Conservation (phyloP, 352 stramenopile genomes). For the Peronosclerospora sorghi region DNA sequence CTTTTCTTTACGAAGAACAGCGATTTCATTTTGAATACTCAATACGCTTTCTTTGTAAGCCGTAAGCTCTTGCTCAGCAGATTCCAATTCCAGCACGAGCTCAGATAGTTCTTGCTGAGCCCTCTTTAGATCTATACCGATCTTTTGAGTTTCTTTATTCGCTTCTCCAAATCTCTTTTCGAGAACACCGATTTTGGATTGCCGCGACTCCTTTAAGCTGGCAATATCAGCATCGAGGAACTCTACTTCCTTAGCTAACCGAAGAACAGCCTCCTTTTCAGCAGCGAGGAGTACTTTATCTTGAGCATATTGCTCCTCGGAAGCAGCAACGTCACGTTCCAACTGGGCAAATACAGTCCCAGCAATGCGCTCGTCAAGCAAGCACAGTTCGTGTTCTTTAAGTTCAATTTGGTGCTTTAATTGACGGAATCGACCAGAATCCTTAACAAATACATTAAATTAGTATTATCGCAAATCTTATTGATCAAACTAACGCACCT, state of each 20-base stretch:
- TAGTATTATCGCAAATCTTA: neutral
- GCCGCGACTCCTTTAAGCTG: constrained; percentile 68
- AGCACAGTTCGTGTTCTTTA: constrained; percentile 68
- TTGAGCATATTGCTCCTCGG: constrained; percentile 63
- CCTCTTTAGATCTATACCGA: constrained; percentile 43
- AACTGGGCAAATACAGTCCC: constrained; percentile 71
- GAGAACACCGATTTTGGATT: constrained; percentile 70
- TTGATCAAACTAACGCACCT: constrained; percentile 21
- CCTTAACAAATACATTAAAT: constrained; percentile 19
- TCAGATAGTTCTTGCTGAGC: constrained; percentile 65
- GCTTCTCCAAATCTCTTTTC: constrained; percentile 63
- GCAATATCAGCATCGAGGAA: constrained; percentile 70
- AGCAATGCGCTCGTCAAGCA: constrained; percentile 74
- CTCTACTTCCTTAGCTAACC: constrained; percentile 67
- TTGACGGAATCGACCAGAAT: constrained; percentile 61
- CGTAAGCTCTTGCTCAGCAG: constrained; percentile 51
- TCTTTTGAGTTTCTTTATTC: constrained; percentile 67
- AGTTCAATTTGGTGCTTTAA: constrained; percentile 71
- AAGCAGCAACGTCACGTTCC: constrained; percentile 53
- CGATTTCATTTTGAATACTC: constrained; percentile 50
- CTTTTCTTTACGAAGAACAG: constrained; percentile 44
- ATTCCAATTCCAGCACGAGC: constrained; percentile 61
- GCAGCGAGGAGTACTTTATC: constrained; percentile 47
- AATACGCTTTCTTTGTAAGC: constrained; percentile 40
- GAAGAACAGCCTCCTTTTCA: constrained; percentile 58